Conservation (phyloP, 345 rosid genomes). For the Gossypium stocksii region DNA sequence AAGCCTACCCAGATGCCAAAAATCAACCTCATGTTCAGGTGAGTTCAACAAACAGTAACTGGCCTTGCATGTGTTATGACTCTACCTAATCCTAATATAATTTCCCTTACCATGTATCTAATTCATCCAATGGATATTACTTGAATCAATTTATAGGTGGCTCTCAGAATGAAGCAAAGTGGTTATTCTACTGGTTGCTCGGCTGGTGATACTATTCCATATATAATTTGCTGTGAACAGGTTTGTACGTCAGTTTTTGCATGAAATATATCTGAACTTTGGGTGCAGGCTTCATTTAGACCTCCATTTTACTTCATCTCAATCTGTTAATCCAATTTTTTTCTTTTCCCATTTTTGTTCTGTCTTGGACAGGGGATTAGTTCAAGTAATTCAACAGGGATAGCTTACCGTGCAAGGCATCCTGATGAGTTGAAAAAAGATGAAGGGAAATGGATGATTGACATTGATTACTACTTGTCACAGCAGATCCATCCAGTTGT, state of each 20-base stretch:
- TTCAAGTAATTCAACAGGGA: slow-evolving; percentile 59
- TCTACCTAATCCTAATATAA: not conserved
- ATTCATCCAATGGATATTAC: slow-evolving; percentile 16
- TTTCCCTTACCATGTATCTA: slow-evolving; percentile 11
- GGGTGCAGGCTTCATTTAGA: not conserved
- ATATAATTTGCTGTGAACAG: slow-evolving; percentile 92
- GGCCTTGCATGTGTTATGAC: slow-evolving; percentile 1
- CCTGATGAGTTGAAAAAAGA: slow-evolving; percentile 86
- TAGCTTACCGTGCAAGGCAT: slow-evolving; percentile 94
- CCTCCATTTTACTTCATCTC: not conserved
- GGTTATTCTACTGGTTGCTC: slow-evolving; percentile 80
- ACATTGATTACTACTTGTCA: slow-evolving; percentile 90
- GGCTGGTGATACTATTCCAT: slow-evolving; percentile 83
- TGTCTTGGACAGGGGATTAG: slow-evolving; percentile 49
- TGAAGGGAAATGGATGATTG: slow-evolving; percentile 86
- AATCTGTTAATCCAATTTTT: not conserved
- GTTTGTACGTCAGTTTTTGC: slow-evolving; percentile 30
- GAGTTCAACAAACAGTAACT: slow-evolving; percentile 24
- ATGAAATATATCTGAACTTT: not conserved
- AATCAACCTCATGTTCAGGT: slow-evolving; percentile 96
- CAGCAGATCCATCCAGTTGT: slow-evolving; percentile 99
- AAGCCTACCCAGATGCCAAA: slow-evolving; percentile 93
- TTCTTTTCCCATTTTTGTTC: not conserved
- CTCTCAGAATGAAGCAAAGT: slow-evolving; percentile 79
- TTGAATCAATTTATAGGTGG: slow-evolving; percentile 60